A percentile compares a stretch with the other conserved stretches of the same genome.
These are phyloP conservation scores for Madurella fahalii DNA, from an alignment of 2,329 filamentous ascomycete genomes.

Conservation along the genomic window DNA sequence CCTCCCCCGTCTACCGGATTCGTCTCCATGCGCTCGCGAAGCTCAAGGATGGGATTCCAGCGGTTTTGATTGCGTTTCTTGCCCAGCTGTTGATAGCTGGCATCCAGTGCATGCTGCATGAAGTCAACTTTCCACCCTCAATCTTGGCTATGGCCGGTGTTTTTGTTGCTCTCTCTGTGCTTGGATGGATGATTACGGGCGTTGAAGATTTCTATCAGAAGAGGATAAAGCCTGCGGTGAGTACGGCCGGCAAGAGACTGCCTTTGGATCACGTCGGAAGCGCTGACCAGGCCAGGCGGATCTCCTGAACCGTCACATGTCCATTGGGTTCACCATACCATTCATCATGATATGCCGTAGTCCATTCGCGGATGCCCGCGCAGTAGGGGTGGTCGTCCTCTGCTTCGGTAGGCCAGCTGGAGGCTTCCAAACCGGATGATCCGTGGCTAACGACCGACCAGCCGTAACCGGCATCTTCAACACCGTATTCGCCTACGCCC, in stretches of 20 bases:
- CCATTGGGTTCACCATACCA: slow-evolving; percentile 48
- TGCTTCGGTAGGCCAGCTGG: slow-evolving; percentile 39
- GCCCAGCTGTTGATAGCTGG: slow-evolving; percentile 46
- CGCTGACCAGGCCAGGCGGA: slow-evolving; percentile 38
- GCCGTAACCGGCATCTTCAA: slow-evolving; percentile 33
- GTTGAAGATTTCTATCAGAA: slow-evolving; percentile 28
- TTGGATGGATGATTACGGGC: slow-evolving; percentile 17
- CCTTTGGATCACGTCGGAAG: neutral
- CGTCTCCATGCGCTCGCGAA: neutral
- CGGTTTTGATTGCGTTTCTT: slow-evolving; percentile 36
- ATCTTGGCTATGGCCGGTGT: slow-evolving; percentile 45
- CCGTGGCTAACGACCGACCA: slow-evolving; percentile 13
- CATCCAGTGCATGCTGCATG: slow-evolving; percentile 36
- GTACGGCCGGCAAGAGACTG: slow-evolving; percentile 2
- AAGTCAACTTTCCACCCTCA: slow-evolving; percentile 43
- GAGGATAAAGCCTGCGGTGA: slow-evolving; percentile 24
- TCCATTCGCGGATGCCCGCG: slow-evolving; percentile 29
- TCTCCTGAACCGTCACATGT: slow-evolving; percentile 49
- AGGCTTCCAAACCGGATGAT: neutral
- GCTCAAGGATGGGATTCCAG: slow-evolving; percentile 29
- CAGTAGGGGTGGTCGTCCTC: slow-evolving; percentile 41
- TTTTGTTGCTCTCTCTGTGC: slow-evolving; percentile 30
- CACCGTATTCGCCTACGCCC: slow-evolving; percentile 27
- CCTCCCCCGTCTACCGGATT: neutral
- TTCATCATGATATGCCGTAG: slow-evolving; percentile 42